Evolutionary conservation across 140 eudicot species (phyloP).

Genomic region (Stevia rebaudiana): DNA sequence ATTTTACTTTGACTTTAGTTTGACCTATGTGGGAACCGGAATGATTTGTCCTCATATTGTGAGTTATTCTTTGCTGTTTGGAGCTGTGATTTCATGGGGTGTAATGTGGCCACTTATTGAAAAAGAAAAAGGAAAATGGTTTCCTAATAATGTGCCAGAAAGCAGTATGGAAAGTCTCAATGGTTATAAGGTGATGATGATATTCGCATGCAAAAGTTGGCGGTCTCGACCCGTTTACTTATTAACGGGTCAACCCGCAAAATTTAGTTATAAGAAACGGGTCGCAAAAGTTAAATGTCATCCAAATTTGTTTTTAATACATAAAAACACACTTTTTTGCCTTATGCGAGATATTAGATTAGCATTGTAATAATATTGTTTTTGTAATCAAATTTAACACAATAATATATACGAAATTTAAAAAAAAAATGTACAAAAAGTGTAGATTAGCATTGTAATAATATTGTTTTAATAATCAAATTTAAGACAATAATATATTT

Average conservation of each 20-base stretch:
- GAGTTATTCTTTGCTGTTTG: conserved; percentile 77
- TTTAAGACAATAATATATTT: background rate
- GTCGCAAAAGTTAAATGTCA: background rate
- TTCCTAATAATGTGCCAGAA: conserved; percentile 53
- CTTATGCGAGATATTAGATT: background rate
- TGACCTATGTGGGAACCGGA: conserved; percentile 90
- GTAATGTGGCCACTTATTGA: conserved; percentile 83
- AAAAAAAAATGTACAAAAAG: background rate
- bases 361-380: background rate
- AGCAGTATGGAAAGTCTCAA: conserved; percentile 76
- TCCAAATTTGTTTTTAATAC: background rate
- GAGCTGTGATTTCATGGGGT: conserved; percentile 91
- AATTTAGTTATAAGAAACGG: background rate
- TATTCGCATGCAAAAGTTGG: background rate
- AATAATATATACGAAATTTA: background rate
- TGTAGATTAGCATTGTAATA: background rate
- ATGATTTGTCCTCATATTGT: conserved; percentile 92
- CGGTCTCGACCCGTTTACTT: background rate
- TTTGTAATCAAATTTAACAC: background rate
- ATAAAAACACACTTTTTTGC: background rate
- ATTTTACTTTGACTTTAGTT: conserved; percentile 78
- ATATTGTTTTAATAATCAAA: background rate
- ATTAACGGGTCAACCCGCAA: background rate
- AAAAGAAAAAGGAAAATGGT: conserved; percentile 68
- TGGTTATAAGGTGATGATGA: conserved; percentile 63